Evolutionary conservation across 1,284 basidiomycete genomes (phyloP).

Genomic region (Athelia psychrophila): DNA sequence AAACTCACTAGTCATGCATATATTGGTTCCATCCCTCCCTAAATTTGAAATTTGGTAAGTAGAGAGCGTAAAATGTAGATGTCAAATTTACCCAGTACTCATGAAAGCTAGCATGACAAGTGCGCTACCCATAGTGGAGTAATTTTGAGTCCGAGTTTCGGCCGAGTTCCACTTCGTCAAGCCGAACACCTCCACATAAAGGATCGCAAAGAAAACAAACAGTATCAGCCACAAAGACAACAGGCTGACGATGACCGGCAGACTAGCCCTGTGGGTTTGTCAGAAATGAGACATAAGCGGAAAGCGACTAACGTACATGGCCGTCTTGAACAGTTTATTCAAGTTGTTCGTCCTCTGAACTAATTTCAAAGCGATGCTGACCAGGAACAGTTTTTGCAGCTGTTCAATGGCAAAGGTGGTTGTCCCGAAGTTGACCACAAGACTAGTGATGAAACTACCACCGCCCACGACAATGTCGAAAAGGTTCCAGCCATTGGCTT

Average conservation of each 20-base stretch:
- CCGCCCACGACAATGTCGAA: slow-evolving; percentile 86
- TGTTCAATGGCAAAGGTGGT: slow-evolving; percentile 59
- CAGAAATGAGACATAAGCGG: slow-evolving; percentile 3
- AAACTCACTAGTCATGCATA: slow-evolving; percentile 90
- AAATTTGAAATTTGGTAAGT: slow-evolving; percentile 7
- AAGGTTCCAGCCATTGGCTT: slow-evolving; percentile 88
- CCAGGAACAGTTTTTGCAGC: slow-evolving; percentile 93
- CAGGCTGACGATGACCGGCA: slow-evolving; percentile 86
- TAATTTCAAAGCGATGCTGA: slow-evolving; percentile 92
- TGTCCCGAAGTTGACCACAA: slow-evolving; percentile 66
- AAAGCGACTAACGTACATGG: slow-evolving; percentile 69
- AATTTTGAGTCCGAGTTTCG: slow-evolving; percentile 79
- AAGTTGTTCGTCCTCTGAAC: slow-evolving; percentile 88
- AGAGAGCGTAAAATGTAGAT: slow-evolving; percentile 8
- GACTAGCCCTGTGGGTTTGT: slow-evolving; percentile 60
- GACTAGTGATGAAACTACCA: slow-evolving; percentile 84
- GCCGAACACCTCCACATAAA: slow-evolving; percentile 91
- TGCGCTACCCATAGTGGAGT: slow-evolving; percentile 76
- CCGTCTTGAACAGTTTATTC: slow-evolving; percentile 97
- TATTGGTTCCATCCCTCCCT: slow-evolving; percentile 94
- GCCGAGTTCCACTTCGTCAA: slow-evolving; percentile 84
- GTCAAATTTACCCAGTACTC: slow-evolving; percentile 58
- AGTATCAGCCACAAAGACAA: slow-evolving; percentile 89
- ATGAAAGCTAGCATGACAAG: slow-evolving; percentile 85
- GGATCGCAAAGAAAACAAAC: slow-evolving; percentile 91